Conservation (phyloP, 331 rosid genomes). For the Rhamnella rubrinervis region DNA sequence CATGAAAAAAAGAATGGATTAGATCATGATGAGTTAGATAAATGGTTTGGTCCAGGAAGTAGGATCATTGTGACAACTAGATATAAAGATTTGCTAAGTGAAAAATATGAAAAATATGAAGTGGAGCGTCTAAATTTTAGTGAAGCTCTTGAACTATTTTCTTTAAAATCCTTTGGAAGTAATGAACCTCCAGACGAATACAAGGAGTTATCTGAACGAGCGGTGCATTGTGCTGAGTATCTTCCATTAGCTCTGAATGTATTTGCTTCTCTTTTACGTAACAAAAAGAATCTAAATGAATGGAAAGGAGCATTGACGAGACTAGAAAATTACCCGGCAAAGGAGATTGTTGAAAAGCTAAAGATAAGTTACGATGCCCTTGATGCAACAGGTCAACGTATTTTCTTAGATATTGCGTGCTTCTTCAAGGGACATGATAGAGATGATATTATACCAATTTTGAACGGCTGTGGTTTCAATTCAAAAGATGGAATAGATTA, state of each 20-base stretch:
- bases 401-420: constrained; percentile 24
- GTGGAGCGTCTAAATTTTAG: background rate
- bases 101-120: background rate
- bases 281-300: background rate
- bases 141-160: constrained; percentile 3
- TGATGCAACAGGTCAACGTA: background rate
- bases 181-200: background rate
- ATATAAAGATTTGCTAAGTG: background rate
- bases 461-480: constrained; percentile 11
- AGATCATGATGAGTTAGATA: too few relatives aligned
- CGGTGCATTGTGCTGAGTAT: background rate
- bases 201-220: background rate
- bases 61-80: constrained; percentile 45
- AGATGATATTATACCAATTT: background rate
- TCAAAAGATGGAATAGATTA: background rate
- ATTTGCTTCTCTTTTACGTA: background rate
- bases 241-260: constrained; percentile 18
- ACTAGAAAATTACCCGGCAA: background rate
- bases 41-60: constrained; percentile 49
- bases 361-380: constrained; percentile 3
- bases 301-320: constrained; percentile 6
- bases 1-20: too few relatives aligned
- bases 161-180: constrained; percentile 2
- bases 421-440: constrained; percentile 8
- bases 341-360: background rate